Evolutionary conservation across 805 yeast genomes (phyloP), one percentile per base, ranked within the genome.

Genomic region (Saitoella complicata): DNA sequence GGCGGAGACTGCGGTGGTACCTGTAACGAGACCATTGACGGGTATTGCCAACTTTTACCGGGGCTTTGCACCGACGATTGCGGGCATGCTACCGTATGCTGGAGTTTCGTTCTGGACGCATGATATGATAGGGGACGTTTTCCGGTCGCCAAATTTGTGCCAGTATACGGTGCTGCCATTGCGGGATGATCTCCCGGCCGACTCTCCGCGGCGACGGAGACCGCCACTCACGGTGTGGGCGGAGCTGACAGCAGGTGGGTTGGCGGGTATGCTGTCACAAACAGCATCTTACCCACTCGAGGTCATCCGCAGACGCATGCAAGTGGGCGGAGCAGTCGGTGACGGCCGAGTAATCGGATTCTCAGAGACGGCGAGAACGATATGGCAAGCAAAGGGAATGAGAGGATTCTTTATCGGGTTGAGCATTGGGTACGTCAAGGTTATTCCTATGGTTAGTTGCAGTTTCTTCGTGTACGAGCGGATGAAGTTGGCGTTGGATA

Each of bases 71-170:
- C 95, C 98, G 12, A 91, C 98, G 0, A 78, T 91, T 39, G 55
- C 87, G 37, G 98, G 98, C 7, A 87, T 91, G 94, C 70, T 91
- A 21, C 98, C 98, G 1, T 91, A 91, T 59, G 98, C 98, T 1
- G 98, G 98, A 7, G 96, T 88, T 3, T 83, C 95, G 3, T 91
- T 91, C 57, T 82, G 86, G 64, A 82, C 95, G 4, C 97, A 91
- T 62, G 98, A 91, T 64, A 59, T 77, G 46, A 68, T 87, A 46
- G 97, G 88, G 62, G 98, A 91, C 62, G 55, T 87, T 1, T 75
- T 91, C 57, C 68, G 95, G 49, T 68, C 80, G n/a, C 67, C 69
- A 8, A 44, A 56, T 8, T 59, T 87, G 5, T 67, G 77, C 1
- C 62, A 65, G 9, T 73, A 75, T 37, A 59, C 69, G 4, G 66